Conservation (phyloP, 2,329 filamentous ascomycete genomes). For the Dryadomyces quercus-mongolicae region DNA sequence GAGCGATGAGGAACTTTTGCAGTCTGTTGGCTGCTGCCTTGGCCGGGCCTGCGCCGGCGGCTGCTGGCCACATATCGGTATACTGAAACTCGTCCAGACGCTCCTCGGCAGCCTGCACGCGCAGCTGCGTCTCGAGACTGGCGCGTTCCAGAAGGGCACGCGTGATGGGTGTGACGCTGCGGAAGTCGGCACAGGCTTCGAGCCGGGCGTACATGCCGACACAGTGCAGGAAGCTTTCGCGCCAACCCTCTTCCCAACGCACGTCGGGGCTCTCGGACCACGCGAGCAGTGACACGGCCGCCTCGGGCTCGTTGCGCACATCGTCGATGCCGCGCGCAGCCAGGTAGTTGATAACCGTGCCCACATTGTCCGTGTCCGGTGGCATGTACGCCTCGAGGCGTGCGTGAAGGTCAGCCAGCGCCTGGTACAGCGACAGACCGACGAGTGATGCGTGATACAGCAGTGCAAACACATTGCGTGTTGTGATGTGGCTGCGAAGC, state of each 20-base stretch:
- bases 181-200: constrained; percentile 44
- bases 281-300: constrained; percentile 48
- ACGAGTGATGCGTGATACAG: constrained; percentile 53
- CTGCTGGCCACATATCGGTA: constrained; percentile 44
- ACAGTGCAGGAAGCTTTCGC: constrained; percentile 55
- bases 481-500: constrained; percentile 49
- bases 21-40: constrained; percentile 46
- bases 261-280: constrained; percentile 54
- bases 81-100: constrained; percentile 49
- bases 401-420: constrained; percentile 47
- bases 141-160: constrained; percentile 50
- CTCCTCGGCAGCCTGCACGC: constrained; percentile 50
- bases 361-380: constrained; percentile 42
- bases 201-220: constrained; percentile 48
- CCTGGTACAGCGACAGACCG: constrained; percentile 50
- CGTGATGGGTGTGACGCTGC: constrained; percentile 46
- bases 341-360: constrained; percentile 50
- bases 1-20: constrained; percentile 44
- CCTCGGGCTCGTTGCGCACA: constrained; percentile 45
- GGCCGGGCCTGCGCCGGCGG: constrained; percentile 24
- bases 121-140: constrained; percentile 48
- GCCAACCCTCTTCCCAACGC: constrained; percentile 54
- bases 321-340: constrained; percentile 49
- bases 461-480: constrained; percentile 57
- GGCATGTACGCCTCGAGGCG: constrained; percentile 48